phyloP scores from a whole-genome alignment of 2,329 filamentous ascomycete genomes.

The Pseudofabraea citricarpa region DNA sequence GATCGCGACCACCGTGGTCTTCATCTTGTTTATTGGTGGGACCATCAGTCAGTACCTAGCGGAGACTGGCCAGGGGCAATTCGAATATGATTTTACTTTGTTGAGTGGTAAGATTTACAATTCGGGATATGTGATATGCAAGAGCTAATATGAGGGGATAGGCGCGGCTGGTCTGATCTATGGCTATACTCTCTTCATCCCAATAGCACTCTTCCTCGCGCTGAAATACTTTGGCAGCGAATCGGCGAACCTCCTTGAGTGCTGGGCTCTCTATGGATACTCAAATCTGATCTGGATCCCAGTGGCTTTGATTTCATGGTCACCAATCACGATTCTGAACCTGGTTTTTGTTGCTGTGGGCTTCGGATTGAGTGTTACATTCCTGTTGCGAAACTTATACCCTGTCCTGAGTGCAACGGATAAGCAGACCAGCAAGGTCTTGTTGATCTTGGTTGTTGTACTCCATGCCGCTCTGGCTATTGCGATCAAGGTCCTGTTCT shows the following conservation, averaged over 20 bases:
- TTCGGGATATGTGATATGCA: neutral
- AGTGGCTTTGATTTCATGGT: slow-evolving; percentile 89
- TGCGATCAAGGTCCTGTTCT: slow-evolving; percentile 96
- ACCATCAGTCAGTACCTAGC: slow-evolving; percentile 91
- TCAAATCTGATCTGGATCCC: slow-evolving; percentile 96
- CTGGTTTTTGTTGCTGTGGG: slow-evolving; percentile 89
- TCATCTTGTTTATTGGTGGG: slow-evolving; percentile 91
- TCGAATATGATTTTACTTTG: slow-evolving; percentile 87
- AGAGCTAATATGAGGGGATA: slow-evolving; percentile 25
- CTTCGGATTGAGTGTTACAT: slow-evolving; percentile 76
- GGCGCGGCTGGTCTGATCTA: slow-evolving; percentile 89
- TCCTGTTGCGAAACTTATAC: slow-evolving; percentile 81
- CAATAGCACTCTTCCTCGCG: slow-evolving; percentile 78
- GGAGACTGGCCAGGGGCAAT: slow-evolving; percentile 61
- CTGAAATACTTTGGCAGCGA: slow-evolving; percentile 95
- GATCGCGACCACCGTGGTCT: slow-evolving; percentile 96
- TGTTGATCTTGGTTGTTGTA: slow-evolving; percentile 77
- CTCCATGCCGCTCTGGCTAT: slow-evolving; percentile 87
- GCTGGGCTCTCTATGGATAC: slow-evolving; percentile 94
- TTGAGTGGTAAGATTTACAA: slow-evolving; percentile 59
- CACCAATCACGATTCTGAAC: slow-evolving; percentile 79
- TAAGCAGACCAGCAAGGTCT: slow-evolving; percentile 80
- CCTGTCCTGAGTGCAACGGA: slow-evolving; percentile 92
- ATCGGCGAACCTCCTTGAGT: slow-evolving; percentile 88
- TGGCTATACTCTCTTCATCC: slow-evolving; percentile 87